Conservation (phyloP, 305 asterid species). For the Fraxinus paxiana region DNA sequence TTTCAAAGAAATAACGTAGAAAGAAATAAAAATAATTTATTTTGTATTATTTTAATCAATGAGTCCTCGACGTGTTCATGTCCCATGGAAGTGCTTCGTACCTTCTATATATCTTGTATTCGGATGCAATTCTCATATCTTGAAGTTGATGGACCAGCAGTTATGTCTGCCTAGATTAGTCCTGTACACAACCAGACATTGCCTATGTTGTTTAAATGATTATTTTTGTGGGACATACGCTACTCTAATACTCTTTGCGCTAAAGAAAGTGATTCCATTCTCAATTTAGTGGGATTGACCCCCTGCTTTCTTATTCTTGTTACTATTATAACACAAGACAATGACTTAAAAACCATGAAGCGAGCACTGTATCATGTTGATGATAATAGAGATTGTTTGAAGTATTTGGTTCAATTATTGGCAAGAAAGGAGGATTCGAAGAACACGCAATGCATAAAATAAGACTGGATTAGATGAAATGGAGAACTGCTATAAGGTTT, state of each 20-base stretch:
- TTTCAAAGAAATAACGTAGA: background rate
- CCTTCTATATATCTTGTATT: background rate
- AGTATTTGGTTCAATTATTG: background rate
- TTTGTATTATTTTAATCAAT: background rate
- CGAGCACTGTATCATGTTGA: background rate
- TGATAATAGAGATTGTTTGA: background rate
- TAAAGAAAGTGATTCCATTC: background rate
- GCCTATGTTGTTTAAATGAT: background rate
- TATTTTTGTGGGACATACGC: background rate
- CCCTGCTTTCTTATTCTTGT: background rate
- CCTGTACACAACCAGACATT: background rate
- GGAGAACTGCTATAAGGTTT: background rate
- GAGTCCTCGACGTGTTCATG: background rate
- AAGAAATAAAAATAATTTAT: background rate
- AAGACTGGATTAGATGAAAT: background rate
- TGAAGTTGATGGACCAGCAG: background rate
- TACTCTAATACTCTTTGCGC: background rate
- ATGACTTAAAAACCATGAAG: background rate
- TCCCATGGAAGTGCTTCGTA: background rate
- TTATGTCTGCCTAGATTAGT: background rate
- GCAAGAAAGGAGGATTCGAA: background rate
- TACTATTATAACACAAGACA: background rate
- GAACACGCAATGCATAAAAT: background rate
- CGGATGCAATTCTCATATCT: background rate
- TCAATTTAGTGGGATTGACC: background rate